These are phyloP conservation scores for Penicillium verrucosum DNA, from an alignment of 2,329 filamentous ascomycete species.

Conservation along the genomic window DNA sequence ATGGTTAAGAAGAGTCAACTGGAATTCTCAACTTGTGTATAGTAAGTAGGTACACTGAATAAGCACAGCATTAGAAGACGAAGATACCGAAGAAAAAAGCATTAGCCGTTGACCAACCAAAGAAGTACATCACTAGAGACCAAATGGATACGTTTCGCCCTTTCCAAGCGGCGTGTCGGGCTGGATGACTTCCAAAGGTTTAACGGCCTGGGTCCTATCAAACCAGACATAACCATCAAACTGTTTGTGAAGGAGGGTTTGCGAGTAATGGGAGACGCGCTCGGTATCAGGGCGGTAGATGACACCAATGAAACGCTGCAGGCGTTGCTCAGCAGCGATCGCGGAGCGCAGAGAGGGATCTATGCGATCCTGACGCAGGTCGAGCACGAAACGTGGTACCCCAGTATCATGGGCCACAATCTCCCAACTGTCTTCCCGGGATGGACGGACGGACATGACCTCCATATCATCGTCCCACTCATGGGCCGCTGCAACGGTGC, in stretches of 20 bases:
- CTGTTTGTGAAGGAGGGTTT: slow-evolving; percentile 47
- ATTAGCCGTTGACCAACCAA: not conserved
- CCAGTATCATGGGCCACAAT: slow-evolving; percentile 48
- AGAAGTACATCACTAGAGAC: slow-evolving; percentile 32
- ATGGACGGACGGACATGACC: slow-evolving; percentile 49
- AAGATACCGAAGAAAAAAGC: not conserved
- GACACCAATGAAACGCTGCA: slow-evolving; percentile 55
- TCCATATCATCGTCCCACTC: slow-evolving; percentile 53
- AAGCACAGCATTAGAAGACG: not conserved
- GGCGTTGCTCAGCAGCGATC: slow-evolving; percentile 36
- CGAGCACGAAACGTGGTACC: slow-evolving; percentile 46
- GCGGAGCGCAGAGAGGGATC: slow-evolving; percentile 36
- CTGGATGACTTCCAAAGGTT: slow-evolving; percentile 47
- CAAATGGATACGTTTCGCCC: slow-evolving; percentile 54
- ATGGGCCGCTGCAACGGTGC: slow-evolving; percentile 52
- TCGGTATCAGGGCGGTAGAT: slow-evolving; percentile 53
- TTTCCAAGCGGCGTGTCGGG: slow-evolving; percentile 42
- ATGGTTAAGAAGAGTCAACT: not conserved
- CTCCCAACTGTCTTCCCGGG: slow-evolving; percentile 50
- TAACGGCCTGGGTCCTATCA: slow-evolving; percentile 46
- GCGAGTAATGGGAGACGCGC: slow-evolving; percentile 49
- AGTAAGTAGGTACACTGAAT: not conserved
- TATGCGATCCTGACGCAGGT: slow-evolving; percentile 42
- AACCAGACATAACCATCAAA: slow-evolving; percentile 54
- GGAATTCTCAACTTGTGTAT: not conserved